Evolutionary conservation across 352 stramenopile genomes (phyloP).

Genomic region (Globisporangium paroecandrum): DNA sequence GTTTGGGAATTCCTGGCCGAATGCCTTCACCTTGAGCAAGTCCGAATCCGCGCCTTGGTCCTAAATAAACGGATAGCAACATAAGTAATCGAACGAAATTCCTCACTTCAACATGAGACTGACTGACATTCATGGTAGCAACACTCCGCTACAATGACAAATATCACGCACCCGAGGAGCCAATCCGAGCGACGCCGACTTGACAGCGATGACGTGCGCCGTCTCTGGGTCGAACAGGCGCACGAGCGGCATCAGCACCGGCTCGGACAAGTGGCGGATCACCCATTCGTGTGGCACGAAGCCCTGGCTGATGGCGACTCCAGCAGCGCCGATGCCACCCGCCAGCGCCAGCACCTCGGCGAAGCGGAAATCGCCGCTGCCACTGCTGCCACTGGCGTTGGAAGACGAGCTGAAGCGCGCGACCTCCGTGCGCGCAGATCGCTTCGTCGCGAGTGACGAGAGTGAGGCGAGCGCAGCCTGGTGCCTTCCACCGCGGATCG

Average conservation of each 20-base stretch:
- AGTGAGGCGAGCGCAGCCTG: slow-evolving; percentile 3
- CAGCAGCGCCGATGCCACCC: slow-evolving; percentile 48
- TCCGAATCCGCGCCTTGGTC: slow-evolving; percentile 47
- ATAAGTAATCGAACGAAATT: not conserved
- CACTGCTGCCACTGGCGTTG: not conserved
- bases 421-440: not conserved
- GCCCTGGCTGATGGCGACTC: slow-evolving; percentile 58
- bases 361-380: slow-evolving; percentile 9
- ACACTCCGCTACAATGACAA: not conserved
- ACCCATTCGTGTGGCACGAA: slow-evolving; percentile 75
- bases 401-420: slow-evolving; percentile 6
- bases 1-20: slow-evolving; percentile 86
- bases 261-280: slow-evolving; percentile 63
- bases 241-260: slow-evolving; percentile 76
- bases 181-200: slow-evolving; percentile 69
- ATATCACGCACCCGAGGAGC: slow-evolving; percentile 48
- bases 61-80: slow-evolving; percentile 7
- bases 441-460: slow-evolving; percentile 6
- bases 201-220: slow-evolving; percentile 82
- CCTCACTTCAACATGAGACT: slow-evolving; percentile 8
- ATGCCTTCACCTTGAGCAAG: slow-evolving; percentile 48
- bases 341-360: slow-evolving; percentile 36
- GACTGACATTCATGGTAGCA: not conserved
- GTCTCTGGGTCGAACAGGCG: slow-evolving; percentile 82
- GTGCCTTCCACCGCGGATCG: slow-evolving; percentile 4